Percentiles rank a stretch among this genome's conserved stretches.
Evolutionary conservation across 176 grass and related monocot species (phyloP).

Genomic region (Oryza rufipogon): DNA sequence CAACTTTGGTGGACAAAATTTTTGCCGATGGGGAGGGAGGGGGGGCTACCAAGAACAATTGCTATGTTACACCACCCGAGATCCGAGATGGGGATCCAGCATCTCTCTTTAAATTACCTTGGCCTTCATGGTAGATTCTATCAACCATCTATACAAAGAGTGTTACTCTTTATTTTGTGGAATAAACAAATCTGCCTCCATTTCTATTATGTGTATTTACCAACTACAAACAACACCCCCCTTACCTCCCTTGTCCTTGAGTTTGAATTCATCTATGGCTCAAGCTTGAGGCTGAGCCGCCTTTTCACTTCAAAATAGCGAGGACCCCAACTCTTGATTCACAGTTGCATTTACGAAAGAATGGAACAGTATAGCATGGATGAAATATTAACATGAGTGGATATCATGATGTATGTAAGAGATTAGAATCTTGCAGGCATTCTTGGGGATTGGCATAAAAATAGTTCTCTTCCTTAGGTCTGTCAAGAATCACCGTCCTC

Average conservation of each 20-base stretch:
- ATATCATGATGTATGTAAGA: slow-evolving; percentile 46
- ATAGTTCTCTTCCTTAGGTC: slow-evolving; percentile 97
- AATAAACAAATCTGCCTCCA: slow-evolving; percentile 41
- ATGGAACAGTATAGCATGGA: slow-evolving; percentile 51
- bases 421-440: slow-evolving; percentile 60
- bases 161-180: slow-evolving; percentile 46
- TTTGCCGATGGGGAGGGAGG: not conserved
- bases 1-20: slow-evolving; percentile 36
- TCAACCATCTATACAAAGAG: slow-evolving; percentile 72
- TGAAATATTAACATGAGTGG: slow-evolving; percentile 25
- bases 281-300: not conserved
- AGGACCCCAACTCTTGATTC: slow-evolving; percentile 22
- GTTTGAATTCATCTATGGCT: slow-evolving; percentile 32
- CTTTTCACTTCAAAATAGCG: slow-evolving; percentile 23
- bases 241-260: not conserved
- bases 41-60: slow-evolving; percentile 40
- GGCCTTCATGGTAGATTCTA: slow-evolving; percentile 25
- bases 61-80: slow-evolving; percentile 48
- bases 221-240: slow-evolving; percentile 41
- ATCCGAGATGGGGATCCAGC: slow-evolving; percentile 12
- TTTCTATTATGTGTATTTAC: slow-evolving; percentile 64
- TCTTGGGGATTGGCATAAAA: slow-evolving; percentile 96
- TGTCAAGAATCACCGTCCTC: slow-evolving; percentile 72
- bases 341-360: slow-evolving; percentile 39
- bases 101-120: slow-evolving; percentile 43